Percentiles rank a stretch among this genome's conserved stretches.
These are phyloP conservation scores for Penicillium robsamsonii DNA, from an alignment of 495 filamentous ascomycete species.

Conservation along the genomic window DNA sequence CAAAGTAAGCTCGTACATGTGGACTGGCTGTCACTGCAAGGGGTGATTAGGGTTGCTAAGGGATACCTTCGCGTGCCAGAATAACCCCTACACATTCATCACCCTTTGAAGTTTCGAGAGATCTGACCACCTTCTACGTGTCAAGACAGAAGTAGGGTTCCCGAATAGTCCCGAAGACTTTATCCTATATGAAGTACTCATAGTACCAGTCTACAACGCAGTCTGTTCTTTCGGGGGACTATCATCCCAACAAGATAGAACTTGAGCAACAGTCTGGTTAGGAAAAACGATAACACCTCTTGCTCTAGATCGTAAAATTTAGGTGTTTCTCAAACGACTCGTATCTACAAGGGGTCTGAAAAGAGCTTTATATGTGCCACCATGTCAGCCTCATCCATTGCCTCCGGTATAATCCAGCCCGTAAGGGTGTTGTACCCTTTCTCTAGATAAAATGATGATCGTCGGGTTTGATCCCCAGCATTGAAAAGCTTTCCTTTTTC, in stretches of 20 bases:
- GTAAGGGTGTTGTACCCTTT: not conserved
- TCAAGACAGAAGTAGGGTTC: not conserved
- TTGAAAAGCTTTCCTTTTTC: constrained; percentile 2
- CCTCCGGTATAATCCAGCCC: not conserved
- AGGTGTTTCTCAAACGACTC: not conserved
- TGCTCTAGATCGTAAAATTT: not conserved
- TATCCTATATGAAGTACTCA: not conserved
- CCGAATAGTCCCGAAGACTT: not conserved
- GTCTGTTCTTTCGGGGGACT: not conserved
- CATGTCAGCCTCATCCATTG: not conserved
- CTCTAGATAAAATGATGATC: not conserved
- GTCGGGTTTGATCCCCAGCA: not conserved
- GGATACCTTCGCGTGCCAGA: constrained; percentile 20
- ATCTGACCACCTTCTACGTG: not conserved
- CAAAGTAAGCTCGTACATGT: constrained; percentile 1
- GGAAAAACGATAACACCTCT: not conserved
- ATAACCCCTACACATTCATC: constrained; percentile 10
- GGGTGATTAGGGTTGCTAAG: constrained; percentile 22
- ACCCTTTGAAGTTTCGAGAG: not conserved
- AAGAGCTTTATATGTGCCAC: not conserved
- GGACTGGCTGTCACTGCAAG: constrained; percentile 17
- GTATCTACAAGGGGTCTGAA: not conserved
- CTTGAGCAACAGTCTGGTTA: not conserved
- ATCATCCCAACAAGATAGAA: not conserved
- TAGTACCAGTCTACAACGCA: not conserved